Conservation (phyloP, 2,329 filamentous ascomycete species). For the Aspergillus unguis region DNA sequence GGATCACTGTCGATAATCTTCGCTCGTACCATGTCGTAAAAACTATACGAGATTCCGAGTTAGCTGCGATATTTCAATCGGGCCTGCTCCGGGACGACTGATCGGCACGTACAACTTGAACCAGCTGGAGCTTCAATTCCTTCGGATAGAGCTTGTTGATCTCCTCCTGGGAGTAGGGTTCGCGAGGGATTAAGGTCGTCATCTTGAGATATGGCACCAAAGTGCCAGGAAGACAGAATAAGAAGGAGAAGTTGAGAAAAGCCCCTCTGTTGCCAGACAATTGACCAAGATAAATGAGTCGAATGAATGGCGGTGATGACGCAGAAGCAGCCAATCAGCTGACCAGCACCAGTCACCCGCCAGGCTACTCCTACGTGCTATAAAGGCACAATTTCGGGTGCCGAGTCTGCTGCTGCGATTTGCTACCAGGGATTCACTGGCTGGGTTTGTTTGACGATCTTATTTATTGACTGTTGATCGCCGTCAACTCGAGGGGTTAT, state of each 20-base stretch:
- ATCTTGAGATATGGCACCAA: slow-evolving; percentile 48
- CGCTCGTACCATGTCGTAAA: slow-evolving; percentile 66
- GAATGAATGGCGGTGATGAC: slow-evolving; percentile 16
- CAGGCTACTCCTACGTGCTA: not conserved
- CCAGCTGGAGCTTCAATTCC: slow-evolving; percentile 75
- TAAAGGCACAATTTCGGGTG: not conserved
- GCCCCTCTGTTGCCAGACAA: not conserved
- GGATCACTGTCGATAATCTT: not conserved
- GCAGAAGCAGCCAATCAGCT: slow-evolving; percentile 15
- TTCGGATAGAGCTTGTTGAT: slow-evolving; percentile 76
- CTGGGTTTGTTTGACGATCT: too few relatives aligned
- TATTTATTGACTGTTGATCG: too few relatives aligned
- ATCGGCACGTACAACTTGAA: slow-evolving; percentile 65
- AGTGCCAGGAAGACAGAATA: not conserved
- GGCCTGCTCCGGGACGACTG: not conserved
- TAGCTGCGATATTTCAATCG: slow-evolving; percentile 15
- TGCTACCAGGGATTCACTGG: too few relatives aligned
- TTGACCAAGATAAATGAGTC: not conserved
- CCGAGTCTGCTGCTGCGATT: not conserved
- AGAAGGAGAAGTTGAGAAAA: not conserved
- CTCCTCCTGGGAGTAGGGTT: slow-evolving; percentile 77
- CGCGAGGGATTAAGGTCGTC: slow-evolving; percentile 72
- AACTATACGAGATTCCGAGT: slow-evolving; percentile 41
- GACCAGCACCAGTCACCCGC: slow-evolving; percentile 2
- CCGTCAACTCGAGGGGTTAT: not conserved